phyloP scores from a whole-genome alignment of 192 early-diverging fungal genomes.

The Borealophlyctis nickersoniae region DNA sequence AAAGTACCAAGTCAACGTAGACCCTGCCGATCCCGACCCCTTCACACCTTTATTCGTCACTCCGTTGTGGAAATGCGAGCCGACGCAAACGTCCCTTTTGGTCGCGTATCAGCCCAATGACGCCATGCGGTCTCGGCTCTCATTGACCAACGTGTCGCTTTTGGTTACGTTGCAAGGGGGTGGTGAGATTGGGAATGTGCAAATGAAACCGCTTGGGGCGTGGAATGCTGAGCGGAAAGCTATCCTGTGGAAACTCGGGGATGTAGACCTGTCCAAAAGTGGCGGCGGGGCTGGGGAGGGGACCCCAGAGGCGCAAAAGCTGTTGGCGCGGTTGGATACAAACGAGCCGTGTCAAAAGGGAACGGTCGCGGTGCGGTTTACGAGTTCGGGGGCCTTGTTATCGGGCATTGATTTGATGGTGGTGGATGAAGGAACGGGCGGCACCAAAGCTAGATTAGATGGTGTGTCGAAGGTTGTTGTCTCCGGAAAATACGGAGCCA shows the following conservation, averaged over 20 bases:
- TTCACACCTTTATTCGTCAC: constrained; percentile 36
- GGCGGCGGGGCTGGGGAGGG: background rate
- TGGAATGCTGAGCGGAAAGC: constrained; percentile 37
- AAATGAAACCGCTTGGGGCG: constrained; percentile 37
- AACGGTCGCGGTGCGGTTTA: constrained; percentile 33
- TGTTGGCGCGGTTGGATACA: constrained; percentile 39
- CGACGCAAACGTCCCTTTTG: constrained; percentile 28
- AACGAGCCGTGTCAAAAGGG: constrained; percentile 10
- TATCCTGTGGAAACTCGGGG: constrained; percentile 41
- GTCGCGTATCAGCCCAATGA: constrained; percentile 38
- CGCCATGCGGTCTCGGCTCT: constrained; percentile 10
- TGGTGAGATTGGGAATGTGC: constrained; percentile 23
- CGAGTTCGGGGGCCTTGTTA: constrained; percentile 12
- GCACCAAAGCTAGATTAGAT: background rate
- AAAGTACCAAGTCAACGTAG: constrained; percentile 41
- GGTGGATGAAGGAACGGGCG: background rate
- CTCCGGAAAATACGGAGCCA: constrained; percentile 18
- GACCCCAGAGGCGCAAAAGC: constrained; percentile 30
- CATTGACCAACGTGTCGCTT: constrained; percentile 30
- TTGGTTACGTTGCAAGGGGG: constrained; percentile 28
- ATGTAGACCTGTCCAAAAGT: constrained; percentile 3
- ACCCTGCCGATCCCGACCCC: constrained; percentile 17
- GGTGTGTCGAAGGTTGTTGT: background rate
- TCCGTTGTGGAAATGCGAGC: constrained; percentile 42
- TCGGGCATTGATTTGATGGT: constrained; percentile 28